Evolutionary conservation across 2,329 filamentous ascomycete species (phyloP), one percentile per base, ranked within the genome.

Genomic region (Scytalidium sp.): DNA sequence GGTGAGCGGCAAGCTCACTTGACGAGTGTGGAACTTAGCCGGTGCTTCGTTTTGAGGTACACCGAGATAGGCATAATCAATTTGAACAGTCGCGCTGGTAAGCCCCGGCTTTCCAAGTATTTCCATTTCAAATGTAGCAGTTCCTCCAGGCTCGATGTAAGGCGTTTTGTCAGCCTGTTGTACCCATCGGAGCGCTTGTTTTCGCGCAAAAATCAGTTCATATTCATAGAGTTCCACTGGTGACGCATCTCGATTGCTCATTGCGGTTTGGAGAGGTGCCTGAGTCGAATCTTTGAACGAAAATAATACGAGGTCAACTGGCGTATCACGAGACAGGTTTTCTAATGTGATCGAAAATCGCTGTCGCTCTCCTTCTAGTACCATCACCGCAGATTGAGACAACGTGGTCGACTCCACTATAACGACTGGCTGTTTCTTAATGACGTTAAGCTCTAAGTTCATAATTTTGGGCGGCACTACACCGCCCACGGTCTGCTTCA

Each of bases 241-340:
- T 9, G 87, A 82, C 2, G 92, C 81, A 59, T 95, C 88, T 61
- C 89, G 87, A 60, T 85, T 90, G 47, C 75, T 79, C 42, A 96
- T 74, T 0, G 89, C 88, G 29, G 83, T 75, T 60, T 93, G 88
- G 15, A 96, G 74, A 8, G 88, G 84, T 6, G 78, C 80, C 54
- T 90, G 90, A 0, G 90, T 92, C 1, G 91, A 95, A 69, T 97
- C 91, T 58, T 91, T 85, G 65, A 96, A 96, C 0, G 90, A 92
- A 52, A 97, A 90, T 21, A 94, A 77, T 29, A 97, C 73, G 49
- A 97, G 85, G 63, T 96, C 90, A 1, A 90, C 89, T 1, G 89
- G 76, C 2, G 87, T 91, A 1, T 76, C 72, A 6, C 64, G 58
- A 1, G 90, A 94, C 8, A 83, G 74, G 57, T 99, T 99, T 57